These are phyloP conservation scores for Trichoderma asperelloides DNA, from an alignment of 495 filamentous ascomycete species.

Conservation along the genomic window DNA sequence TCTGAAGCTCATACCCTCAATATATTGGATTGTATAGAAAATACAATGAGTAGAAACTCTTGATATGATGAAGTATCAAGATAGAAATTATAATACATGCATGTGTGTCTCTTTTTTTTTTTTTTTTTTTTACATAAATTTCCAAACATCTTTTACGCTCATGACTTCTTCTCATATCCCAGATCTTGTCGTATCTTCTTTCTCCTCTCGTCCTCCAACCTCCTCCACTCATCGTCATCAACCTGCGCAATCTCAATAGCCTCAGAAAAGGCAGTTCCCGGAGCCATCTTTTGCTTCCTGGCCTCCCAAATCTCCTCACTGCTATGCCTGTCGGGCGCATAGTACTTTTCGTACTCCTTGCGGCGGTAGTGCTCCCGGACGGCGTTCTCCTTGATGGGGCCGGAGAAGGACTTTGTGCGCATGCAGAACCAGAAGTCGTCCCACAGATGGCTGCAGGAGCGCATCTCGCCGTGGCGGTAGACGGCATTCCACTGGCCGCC, in stretches of 20 bases:
- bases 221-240: conserved; percentile 52
- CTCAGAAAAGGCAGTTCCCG: conserved; percentile 33
- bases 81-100: neutral
- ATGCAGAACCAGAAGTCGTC: conserved; percentile 94
- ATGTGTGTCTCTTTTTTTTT: neutral
- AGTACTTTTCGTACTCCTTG: conserved; percentile 66
- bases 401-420: conserved; percentile 52
- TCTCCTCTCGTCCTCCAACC: conserved; percentile 43
- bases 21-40: neutral
- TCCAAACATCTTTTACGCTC: conserved; percentile 8
- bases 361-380: conserved; percentile 59
- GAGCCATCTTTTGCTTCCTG: conserved; percentile 41
- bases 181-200: conserved; percentile 25
- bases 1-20: neutral
- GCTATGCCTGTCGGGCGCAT: conserved; percentile 49
- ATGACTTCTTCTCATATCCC: conserved; percentile 12
- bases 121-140: too few relatives aligned
- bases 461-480: conserved; percentile 73
- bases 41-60: neutral
- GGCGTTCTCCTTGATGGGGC: conserved; percentile 42
- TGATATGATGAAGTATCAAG: neutral
- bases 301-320: conserved; percentile 91
- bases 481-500: conserved; percentile 74
- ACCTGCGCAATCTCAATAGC: conserved; percentile 43
- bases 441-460: conserved; percentile 72